phyloP scores from a whole-genome alignment of 371 early-diverging fungal genomes.

The Rhizomucor pusillus region DNA sequence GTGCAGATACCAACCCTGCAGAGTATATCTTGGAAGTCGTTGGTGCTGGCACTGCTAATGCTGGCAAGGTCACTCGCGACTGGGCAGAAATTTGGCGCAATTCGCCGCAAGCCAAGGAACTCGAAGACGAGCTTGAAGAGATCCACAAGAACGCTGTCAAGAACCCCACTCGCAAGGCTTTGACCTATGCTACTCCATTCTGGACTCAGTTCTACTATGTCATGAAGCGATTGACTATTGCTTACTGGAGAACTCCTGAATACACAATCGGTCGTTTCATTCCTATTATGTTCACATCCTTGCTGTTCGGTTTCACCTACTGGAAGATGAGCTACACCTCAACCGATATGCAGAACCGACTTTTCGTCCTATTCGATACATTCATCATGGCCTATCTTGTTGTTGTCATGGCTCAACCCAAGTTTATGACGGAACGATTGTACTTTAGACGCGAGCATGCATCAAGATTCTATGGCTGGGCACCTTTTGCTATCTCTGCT shows the following conservation, averaged over 20 bases:
- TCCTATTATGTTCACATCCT: slow-evolving; percentile 35
- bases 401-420: slow-evolving; percentile 65
- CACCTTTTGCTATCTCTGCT: slow-evolving; percentile 53
- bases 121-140: slow-evolving; percentile 23
- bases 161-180: slow-evolving; percentile 13
- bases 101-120: slow-evolving; percentile 25
- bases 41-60: slow-evolving; percentile 49
- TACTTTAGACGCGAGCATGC: slow-evolving; percentile 67
- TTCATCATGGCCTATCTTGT: slow-evolving; percentile 45
- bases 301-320: slow-evolving; percentile 56
- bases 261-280: slow-evolving; percentile 62
- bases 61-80: slow-evolving; percentile 37
- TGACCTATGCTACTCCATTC: slow-evolving; percentile 29
- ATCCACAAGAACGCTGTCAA: slow-evolving; percentile 17
- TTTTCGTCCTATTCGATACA: slow-evolving; percentile 65
- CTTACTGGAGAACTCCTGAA: slow-evolving; percentile 55
- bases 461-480: slow-evolving; percentile 67
- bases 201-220: slow-evolving; percentile 41
- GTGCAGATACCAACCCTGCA: slow-evolving; percentile 63
- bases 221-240: slow-evolving; percentile 42
- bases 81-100: slow-evolving; percentile 56
- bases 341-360: slow-evolving; percentile 58
- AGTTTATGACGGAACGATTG: slow-evolving; percentile 63
- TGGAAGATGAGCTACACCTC: slow-evolving; percentile 48
- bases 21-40: slow-evolving; percentile 64